Evolutionary conservation across 495 filamentous ascomycete genomes (phyloP), one percentile per base, ranked within the genome.

Genomic region (Jackrogersella multiformis): DNA sequence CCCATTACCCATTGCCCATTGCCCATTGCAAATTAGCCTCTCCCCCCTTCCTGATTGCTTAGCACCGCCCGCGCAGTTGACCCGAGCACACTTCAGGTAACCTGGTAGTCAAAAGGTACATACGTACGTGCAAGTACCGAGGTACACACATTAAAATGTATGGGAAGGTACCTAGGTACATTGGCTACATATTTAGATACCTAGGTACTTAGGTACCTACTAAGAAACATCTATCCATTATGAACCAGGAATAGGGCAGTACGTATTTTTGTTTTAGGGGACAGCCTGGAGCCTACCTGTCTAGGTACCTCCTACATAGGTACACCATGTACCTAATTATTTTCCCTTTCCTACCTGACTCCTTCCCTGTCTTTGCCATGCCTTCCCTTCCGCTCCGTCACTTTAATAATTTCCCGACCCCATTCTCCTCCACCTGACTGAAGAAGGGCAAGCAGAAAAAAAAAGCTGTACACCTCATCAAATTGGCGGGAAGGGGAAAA

Each of bases 331-430:
- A 46, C 42, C 10, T 23, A 15, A 15, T 20, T 44, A 23, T 24
- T 46, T 46, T 65, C 39, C 45, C 57, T 60, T 59, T 53, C 38
- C 36, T 59, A 46, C 38, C 36, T 62, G 42, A 55, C 41, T 46
- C 45, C 56, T 66, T 71, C 68, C 63, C 68, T 71, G 68, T 52
- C 68, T 66, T 71, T 59, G 57, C 68, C 68, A 67, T 67, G 64
- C 63, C 59, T 71, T 70, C 68, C 67, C 48, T 63, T 71, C 68
- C 63, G 64, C 64, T 71, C 68, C 63, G 68, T 63, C 59, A 71
- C 63, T 60, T n/a, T 67, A 68, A 71, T 71, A 71, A 71, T 71
- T 71, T 71, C 68, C 68, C 68, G 68, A 67, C 64, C 68, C 68
- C 68, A 70, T 70, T 66, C 21, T 70, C 67, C 61, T 61, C 61